phyloP scores from a whole-genome alignment of 148 eudicot genomes.

The Polygonum aviculare region DNA sequence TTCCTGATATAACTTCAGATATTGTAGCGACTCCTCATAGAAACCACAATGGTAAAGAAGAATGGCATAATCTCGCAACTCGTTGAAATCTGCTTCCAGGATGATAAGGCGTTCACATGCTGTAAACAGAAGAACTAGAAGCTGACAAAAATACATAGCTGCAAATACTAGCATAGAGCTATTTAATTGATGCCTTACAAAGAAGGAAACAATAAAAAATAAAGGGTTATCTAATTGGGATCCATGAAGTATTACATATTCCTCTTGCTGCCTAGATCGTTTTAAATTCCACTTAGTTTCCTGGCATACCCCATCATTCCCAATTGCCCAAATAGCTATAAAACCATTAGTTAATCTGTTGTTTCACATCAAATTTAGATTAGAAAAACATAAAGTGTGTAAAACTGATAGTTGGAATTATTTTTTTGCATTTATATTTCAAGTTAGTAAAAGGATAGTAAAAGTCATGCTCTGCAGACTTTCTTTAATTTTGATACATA shows the following conservation, averaged over 20 bases:
- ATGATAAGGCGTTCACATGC: slow-evolving; percentile 87
- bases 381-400: too few relatives aligned
- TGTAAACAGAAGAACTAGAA: slow-evolving; percentile 20
- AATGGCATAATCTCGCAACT: slow-evolving; percentile 66
- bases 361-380: too few relatives aligned
- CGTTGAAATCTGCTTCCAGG: slow-evolving; percentile 50
- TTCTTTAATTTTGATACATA: slow-evolving; percentile 3
- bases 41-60: slow-evolving; percentile 85
- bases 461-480: neutral
- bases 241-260: too few relatives aligned
- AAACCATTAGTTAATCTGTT: too few relatives aligned
- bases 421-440: too few relatives aligned
- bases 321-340: too few relatives aligned
- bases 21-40: slow-evolving; percentile 56
- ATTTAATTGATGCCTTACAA: too few relatives aligned
- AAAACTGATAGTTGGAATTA: too few relatives aligned
- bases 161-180: neutral
- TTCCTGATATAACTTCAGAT: slow-evolving; percentile 52
- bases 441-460: neutral
- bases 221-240: too few relatives aligned
- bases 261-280: too few relatives aligned
- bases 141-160: neutral
- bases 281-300: too few relatives aligned
- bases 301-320: too few relatives aligned
- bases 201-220: neutral